Percentiles rank a stretch among this genome's conserved stretches.
These are phyloP conservation scores for Solanum dulcamara DNA, from an alignment of 257 asterid genomes.

Conservation along the genomic window DNA sequence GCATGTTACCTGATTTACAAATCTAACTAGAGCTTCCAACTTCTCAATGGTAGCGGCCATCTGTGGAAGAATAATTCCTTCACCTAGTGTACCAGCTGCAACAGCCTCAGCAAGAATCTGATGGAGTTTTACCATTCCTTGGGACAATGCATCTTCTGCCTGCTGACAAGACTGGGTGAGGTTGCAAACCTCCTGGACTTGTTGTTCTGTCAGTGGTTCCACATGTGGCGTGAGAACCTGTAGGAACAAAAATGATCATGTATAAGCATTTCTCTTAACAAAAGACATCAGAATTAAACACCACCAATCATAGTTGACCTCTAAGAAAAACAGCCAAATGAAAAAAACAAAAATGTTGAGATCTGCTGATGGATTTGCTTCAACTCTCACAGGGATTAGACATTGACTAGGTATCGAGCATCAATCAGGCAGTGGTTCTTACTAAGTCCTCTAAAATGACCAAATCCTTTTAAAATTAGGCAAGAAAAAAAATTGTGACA, in stretches of 20 bases:
- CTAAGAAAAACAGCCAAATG: background rate
- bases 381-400: background rate
- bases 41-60: conserved; percentile 54
- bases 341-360: background rate
- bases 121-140: conserved; percentile 76
- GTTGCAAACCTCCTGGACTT: conserved; percentile 23
- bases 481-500: background rate
- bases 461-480: background rate
- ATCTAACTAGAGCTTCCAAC: conserved; percentile 56
- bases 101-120: conserved; percentile 43
- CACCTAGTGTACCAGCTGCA: conserved; percentile 41
- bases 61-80: conserved; percentile 51
- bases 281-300: background rate
- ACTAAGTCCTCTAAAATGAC: background rate
- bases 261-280: background rate
- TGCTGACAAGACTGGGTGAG: conserved; percentile 78
- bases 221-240: conserved; percentile 70
- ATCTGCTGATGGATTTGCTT: background rate
- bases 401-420: background rate
- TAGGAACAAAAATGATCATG: background rate
- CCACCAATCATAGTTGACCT: background rate
- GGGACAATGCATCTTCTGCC: conserved; percentile 85
- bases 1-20: conserved; percentile 62
- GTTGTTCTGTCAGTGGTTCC: conserved; percentile 55
- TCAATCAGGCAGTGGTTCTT: background rate